A percentile compares a stretch with the other conserved stretches of the same genome.
Evolutionary conservation across 1,284 basidiomycete species (phyloP).

Genomic region (Vanrija sp.): DNA sequence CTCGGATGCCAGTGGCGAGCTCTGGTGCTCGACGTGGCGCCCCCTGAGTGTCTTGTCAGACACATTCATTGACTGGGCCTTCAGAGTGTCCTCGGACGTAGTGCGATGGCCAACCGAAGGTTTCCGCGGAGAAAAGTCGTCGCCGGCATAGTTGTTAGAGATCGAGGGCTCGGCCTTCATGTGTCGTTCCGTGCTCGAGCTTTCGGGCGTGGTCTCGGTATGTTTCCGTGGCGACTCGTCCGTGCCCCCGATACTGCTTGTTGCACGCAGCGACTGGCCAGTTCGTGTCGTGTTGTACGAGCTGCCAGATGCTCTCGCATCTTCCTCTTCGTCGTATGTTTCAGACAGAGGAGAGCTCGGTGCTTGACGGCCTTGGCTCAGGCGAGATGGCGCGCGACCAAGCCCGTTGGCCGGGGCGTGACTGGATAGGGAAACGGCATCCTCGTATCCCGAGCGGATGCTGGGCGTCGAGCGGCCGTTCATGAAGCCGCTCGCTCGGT

Average conservation of each 20-base stretch:
- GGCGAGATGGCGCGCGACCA: background rate
- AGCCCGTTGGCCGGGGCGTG: background rate
- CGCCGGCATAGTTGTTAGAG: no score
- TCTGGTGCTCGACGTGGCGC: background rate
- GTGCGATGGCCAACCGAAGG: no score
- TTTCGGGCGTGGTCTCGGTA: conserved; percentile 7
- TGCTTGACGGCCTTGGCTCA: background rate
- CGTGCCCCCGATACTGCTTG: conserved; percentile 1
- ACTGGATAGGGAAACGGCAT: background rate
- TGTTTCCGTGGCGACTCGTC: conserved; percentile 20
- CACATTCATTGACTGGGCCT: background rate
- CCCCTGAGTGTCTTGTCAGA: background rate
- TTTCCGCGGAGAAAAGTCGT: no score
- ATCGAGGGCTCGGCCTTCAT: no score
- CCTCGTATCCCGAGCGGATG: conserved; percentile 12
- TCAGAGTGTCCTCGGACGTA: no score
- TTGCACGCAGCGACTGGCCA: background rate
- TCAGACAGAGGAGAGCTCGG: conserved; percentile 29
- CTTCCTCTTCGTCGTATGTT: background rate
- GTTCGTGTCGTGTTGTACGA: conserved; percentile 1
- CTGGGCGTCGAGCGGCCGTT: conserved; percentile 33
- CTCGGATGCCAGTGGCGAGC: background rate
- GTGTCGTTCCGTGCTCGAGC: no score
- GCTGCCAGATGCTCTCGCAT: background rate
- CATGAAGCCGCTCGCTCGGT: conserved; percentile 22